Percentiles rank a stretch among this genome's conserved stretches.
These are phyloP conservation scores for Suillus americanus DNA, from an alignment of 768 basidiomycete species.

Conservation along the genomic window DNA sequence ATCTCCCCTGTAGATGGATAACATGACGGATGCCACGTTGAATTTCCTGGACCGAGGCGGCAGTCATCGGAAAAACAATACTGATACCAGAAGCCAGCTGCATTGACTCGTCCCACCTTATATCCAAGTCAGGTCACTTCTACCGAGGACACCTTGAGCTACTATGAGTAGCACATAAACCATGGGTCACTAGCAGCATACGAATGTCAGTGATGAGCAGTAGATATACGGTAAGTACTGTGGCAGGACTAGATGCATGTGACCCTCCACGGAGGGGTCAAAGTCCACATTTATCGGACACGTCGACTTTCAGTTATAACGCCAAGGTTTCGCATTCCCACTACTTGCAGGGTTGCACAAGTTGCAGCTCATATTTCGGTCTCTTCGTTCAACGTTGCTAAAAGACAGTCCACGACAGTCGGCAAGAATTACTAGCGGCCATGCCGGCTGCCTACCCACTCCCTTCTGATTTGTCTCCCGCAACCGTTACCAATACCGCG, in stretches of 20 bases:
- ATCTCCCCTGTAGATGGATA: neutral
- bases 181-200: neutral
- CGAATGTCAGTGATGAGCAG: neutral
- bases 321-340: slow-evolving; percentile 1
- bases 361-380: neutral
- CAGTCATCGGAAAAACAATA: neutral
- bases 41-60: neutral
- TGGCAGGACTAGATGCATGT: neutral
- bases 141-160: neutral
- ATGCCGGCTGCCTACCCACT: slow-evolving; percentile 76
- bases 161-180: neutral
- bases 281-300: slow-evolving; percentile 13
- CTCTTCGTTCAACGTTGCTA: neutral
- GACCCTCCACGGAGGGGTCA: slow-evolving; percentile 3
- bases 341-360: neutral
- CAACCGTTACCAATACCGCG: slow-evolving; percentile 82
- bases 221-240: neutral
- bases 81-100: neutral
- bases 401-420: slow-evolving; percentile 5
- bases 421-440: slow-evolving; percentile 36
- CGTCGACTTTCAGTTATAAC: slow-evolving; percentile 21
- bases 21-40: neutral
- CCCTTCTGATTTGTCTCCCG: slow-evolving; percentile 65
- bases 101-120: neutral
- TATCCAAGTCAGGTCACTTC: neutral